These are phyloP conservation scores for Candida awuae DNA, from an alignment of 805 yeast genomes.

Conservation along the genomic window DNA sequence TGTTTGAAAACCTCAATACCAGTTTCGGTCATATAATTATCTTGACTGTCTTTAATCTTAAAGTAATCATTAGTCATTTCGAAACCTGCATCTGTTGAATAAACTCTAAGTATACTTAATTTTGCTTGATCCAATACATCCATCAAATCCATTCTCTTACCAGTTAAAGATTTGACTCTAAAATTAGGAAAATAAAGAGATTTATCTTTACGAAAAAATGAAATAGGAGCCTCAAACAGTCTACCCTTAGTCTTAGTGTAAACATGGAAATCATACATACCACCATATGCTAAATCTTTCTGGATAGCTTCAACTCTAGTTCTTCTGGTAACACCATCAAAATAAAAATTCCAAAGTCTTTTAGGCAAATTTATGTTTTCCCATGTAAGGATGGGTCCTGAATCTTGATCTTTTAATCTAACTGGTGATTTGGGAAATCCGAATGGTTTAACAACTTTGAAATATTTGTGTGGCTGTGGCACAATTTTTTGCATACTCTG, in stretches of 20 bases:
- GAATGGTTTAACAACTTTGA: slow-evolving; percentile 27
- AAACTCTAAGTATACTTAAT: slow-evolving; percentile 57
- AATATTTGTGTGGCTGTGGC: slow-evolving; percentile 28
- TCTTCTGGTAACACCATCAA: slow-evolving; percentile 31
- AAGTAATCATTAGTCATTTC: slow-evolving; percentile 57
- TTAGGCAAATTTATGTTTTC: slow-evolving; percentile 26
- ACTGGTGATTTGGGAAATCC: slow-evolving; percentile 26
- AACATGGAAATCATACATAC: slow-evolving; percentile 56
- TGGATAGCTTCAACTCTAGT: slow-evolving; percentile 35
- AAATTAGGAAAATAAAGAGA: slow-evolving; percentile 81
- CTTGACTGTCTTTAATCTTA: slow-evolving; percentile 34
- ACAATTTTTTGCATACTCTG: slow-evolving; percentile 25
- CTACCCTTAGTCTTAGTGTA: slow-evolving; percentile 76
- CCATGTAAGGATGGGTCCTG: slow-evolving; percentile 19
- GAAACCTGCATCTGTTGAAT: slow-evolving; percentile 64
- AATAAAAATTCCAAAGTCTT: slow-evolving; percentile 28
- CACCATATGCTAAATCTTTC: slow-evolving; percentile 56
- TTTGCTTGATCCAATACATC: slow-evolving; percentile 38
- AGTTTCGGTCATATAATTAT: slow-evolving; percentile 31
- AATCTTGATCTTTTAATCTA: slow-evolving; percentile 16
- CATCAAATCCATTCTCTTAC: slow-evolving; percentile 28
- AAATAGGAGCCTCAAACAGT: slow-evolving; percentile 73
- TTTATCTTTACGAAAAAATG: slow-evolving; percentile 64
- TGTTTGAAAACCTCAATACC: slow-evolving; percentile 35
- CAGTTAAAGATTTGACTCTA: slow-evolving; percentile 43